A percentile compares a stretch with the other conserved stretches of the same genome.
Conservation (phyloP, 1,284 basidiomycete species). For the Ustilago nuda region DNA sequence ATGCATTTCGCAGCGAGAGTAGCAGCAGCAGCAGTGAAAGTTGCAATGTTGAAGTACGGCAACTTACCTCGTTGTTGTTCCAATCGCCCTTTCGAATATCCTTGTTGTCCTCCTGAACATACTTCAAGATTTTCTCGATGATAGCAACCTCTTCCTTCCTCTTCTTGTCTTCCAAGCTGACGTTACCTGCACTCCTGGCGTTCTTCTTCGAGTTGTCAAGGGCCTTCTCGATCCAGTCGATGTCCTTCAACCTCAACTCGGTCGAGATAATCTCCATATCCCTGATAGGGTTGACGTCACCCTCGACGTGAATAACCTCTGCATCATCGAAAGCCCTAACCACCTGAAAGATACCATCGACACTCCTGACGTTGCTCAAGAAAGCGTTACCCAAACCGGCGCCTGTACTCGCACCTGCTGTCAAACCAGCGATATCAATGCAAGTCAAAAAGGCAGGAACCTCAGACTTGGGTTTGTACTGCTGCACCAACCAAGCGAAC, state of each 20-base stretch:
- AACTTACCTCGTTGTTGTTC: constrained; percentile 93
- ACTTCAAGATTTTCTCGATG: constrained; percentile 85
- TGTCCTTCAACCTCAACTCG: constrained; percentile 85
- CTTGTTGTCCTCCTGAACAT: constrained; percentile 83
- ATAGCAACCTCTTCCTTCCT: constrained; percentile 93
- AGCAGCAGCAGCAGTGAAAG: constrained; percentile 9
- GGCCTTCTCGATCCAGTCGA: constrained; percentile 96
- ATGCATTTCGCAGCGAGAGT: not conserved
- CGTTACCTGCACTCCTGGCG: constrained; percentile 73
- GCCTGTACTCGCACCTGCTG: constrained; percentile 94
- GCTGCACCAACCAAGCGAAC: constrained; percentile 91
- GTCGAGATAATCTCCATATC: constrained; percentile 99
- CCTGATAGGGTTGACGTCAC: constrained; percentile 92
- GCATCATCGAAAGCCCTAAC: constrained; percentile 98
- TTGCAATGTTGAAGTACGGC: not conserved
- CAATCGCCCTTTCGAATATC: constrained; percentile 95
- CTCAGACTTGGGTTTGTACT: constrained; percentile 88
- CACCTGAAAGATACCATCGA: constrained; percentile 99
- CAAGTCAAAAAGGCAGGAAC: constrained; percentile 96
- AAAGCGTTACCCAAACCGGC: constrained; percentile 98
- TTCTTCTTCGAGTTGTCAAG: constrained; percentile 74
- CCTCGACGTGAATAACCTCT: constrained; percentile 99
- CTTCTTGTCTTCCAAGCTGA: constrained; percentile 90
- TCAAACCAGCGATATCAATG: constrained; percentile 98
- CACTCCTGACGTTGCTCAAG: constrained; percentile 95